Conservation (phyloP, 2,329 filamentous ascomycete genomes). For the Raffaelea albimanens region DNA sequence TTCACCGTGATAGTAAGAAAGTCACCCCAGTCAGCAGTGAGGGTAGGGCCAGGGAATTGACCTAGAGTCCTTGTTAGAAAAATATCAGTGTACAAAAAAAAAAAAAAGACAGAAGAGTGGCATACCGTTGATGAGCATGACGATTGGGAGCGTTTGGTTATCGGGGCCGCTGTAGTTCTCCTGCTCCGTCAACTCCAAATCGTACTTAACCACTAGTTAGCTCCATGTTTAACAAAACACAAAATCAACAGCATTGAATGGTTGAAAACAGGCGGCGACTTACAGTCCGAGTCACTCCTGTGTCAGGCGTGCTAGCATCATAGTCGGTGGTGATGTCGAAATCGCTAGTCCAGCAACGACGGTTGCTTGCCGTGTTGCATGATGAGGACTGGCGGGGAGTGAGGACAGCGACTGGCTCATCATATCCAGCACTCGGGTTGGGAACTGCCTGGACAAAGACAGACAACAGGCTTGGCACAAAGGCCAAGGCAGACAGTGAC, state of each 20-base stretch:
- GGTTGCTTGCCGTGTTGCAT: slow-evolving; percentile 10
- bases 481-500: slow-evolving; percentile 5
- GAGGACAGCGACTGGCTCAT: not conserved
- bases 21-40: slow-evolving; percentile 15
- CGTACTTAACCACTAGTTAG: slow-evolving; percentile 7
- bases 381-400: not conserved
- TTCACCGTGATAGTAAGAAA: slow-evolving; percentile 9
- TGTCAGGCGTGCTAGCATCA: slow-evolving; percentile 7
- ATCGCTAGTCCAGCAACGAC: slow-evolving; percentile 9
- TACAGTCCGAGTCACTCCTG: slow-evolving; percentile 8
- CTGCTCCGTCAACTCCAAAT: slow-evolving; percentile 8
- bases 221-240: not conserved
- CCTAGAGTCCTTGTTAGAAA: too few relatives aligned
- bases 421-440: not conserved
- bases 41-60: slow-evolving; percentile 9
- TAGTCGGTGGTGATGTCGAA: slow-evolving; percentile 14
- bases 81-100: not conserved
- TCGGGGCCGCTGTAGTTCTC: slow-evolving; percentile 13
- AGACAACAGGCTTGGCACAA: slow-evolving; percentile 7
- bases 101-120: not conserved
- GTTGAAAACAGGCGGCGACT: not conserved
- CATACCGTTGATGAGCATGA: slow-evolving; percentile 14
- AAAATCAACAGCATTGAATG: too few relatives aligned
- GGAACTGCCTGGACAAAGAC: slow-evolving; percentile 4
- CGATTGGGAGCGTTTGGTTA: slow-evolving; percentile 7